Conservation (phyloP, 2,329 filamentous ascomycete genomes). For the Cladosporium oxysporum region DNA sequence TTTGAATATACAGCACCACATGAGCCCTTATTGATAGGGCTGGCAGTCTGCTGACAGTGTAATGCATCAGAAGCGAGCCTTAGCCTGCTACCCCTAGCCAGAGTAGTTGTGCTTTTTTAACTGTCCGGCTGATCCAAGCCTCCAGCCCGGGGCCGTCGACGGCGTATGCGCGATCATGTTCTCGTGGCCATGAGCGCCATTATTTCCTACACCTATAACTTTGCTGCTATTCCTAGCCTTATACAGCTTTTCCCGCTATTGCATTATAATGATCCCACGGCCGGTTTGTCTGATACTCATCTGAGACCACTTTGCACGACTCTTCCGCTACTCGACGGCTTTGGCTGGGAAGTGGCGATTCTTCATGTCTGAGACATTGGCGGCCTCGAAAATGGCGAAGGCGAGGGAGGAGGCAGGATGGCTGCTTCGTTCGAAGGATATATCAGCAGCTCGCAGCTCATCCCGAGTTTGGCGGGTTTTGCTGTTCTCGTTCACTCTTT, state of each 20-base stretch:
- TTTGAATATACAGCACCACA: neutral
- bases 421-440: neutral
- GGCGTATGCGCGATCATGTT: neutral
- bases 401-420: conserved; percentile 13
- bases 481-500: neutral
- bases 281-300: neutral
- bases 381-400: conserved; percentile 4
- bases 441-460: neutral
- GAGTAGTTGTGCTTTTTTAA: neutral
- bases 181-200: neutral
- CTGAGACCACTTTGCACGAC: neutral
- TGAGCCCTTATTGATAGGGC: neutral
- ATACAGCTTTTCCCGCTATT: neutral
- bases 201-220: neutral
- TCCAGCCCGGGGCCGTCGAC: neutral
- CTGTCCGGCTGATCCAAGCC: conserved; percentile 17
- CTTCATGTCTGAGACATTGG: conserved; percentile 16
- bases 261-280: neutral
- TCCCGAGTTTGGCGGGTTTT: neutral
- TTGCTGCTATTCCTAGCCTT: neutral
- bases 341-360: conserved; percentile 3
- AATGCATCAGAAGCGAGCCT: neutral
- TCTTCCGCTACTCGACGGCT: neutral
- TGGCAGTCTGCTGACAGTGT: neutral
- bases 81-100: neutral